Base-by-base conservation (phyloP, 2,329 filamentous ascomycete genomes). In the Pezicula radicicola region DNA sequence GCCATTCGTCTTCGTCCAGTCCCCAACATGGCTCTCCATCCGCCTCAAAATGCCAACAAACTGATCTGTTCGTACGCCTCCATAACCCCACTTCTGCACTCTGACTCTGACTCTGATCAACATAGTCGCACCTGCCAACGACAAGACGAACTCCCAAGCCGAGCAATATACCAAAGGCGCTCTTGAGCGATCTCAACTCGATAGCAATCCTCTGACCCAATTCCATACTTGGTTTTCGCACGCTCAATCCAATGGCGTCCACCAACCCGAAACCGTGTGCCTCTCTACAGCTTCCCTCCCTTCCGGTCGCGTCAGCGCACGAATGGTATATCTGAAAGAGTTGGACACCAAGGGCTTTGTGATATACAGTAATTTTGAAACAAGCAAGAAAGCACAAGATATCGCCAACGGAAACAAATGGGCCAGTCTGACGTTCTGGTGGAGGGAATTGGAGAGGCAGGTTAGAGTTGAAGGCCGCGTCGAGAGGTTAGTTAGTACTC, bases 291-390 rank as follows among this genome's bases (percentile, higher is more conserved):
- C 92, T 0, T 76, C 79, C 21, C 79, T 97, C 4, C 93, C 93
- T 2, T 88, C 84, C 0, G 94, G 94, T 55, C 85, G 88, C 44
- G 88, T 97, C 18, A 91, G 85, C 44, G 86, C 89, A 3, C 89
- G 94, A 53, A 80, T 91, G 60, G 91, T 99, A 36, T 99, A 97
- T 72, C 80, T 99, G 60, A 99, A 99, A 73, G 94, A 97, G 75
- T 83, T 97, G 21, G 92, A 97, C 70, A 63, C 70, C 5, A 71
- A 69, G 18, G 91, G 92, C 15, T 99, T 95, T 72, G 91, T 97
- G 41, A 78, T 99, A 46, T 99, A 97, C 77, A 88, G 84, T 65
- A 99, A 99, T 71, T 93, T 92, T 75, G 91, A 84, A 54, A 94
- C 89, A 0, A 89, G 84, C 53, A 74, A 79, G 63, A 83, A 87